Percentiles rank a stretch among this genome's conserved stretches.
These are phyloP conservation scores for Boletus tylopilopsis DNA, from an alignment of 768 basidiomycete species.

Conservation along the genomic window DNA sequence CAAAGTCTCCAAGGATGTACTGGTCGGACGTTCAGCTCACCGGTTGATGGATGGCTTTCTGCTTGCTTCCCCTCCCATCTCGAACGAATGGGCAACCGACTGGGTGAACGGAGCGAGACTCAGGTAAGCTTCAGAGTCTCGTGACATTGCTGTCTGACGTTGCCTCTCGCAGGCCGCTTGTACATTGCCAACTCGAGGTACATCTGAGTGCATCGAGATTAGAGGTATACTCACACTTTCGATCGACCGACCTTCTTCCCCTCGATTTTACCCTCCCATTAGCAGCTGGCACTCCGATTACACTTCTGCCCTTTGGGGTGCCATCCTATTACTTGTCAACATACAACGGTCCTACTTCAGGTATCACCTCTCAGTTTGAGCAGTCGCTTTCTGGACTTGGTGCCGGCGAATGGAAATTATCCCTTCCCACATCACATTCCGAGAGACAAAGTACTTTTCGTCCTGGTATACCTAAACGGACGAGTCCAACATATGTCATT, in stretches of 20 bases:
- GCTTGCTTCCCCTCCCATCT: constrained; percentile 40
- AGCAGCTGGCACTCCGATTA: constrained; percentile 61
- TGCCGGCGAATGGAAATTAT: constrained; percentile 45
- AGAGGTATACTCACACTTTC: constrained; percentile 62
- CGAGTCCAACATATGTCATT: constrained; percentile 47
- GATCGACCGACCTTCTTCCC: constrained; percentile 55
- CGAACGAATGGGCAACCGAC: constrained; percentile 59
- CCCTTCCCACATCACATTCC: constrained; percentile 1
- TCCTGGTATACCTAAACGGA: constrained; percentile 15
- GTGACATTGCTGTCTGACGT: constrained; percentile 1
- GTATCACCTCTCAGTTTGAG: constrained; percentile 58
- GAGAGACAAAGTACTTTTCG: constrained; percentile 23
- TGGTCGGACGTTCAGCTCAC: constrained; percentile 35
- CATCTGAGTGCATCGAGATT: constrained; percentile 45
- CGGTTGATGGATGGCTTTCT: constrained; percentile 63
- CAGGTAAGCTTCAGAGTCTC: constrained; percentile 35
- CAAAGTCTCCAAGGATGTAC: constrained; percentile 33
- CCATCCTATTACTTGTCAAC: constrained; percentile 71
- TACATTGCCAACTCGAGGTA: constrained; percentile 58
- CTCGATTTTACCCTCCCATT: constrained; percentile 41
- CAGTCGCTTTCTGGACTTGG: constrained; percentile 63
- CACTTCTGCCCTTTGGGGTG: constrained; percentile 63
- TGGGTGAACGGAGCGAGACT: constrained; percentile 56
- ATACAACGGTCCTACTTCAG: constrained; percentile 66
- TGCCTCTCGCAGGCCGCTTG: constrained; percentile 46